A percentile compares a stretch with the other conserved stretches of the same genome.
Conservation (phyloP, 176 grass and related monocot species). For the Lolium rigidum region DNA sequence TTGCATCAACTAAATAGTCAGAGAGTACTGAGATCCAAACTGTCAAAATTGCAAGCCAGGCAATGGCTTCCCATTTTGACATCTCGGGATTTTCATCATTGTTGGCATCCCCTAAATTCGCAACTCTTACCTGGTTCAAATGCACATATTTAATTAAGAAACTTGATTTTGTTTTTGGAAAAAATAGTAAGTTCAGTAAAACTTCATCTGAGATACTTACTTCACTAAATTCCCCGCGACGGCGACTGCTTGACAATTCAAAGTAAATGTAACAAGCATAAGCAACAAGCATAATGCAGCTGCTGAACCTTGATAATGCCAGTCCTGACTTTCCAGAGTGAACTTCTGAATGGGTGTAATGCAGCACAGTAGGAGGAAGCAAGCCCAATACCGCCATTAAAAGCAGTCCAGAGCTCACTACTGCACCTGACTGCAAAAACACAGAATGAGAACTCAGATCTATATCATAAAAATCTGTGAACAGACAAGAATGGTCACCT, state of each 20-base stretch:
- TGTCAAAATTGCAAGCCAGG: constrained; percentile 77
- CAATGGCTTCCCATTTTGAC: constrained; percentile 70
- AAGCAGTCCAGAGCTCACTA: constrained; percentile 80
- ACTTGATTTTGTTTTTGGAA: not conserved
- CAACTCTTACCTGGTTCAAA: constrained; percentile 51
- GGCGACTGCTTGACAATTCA: constrained; percentile 47
- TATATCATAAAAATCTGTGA: not conserved
- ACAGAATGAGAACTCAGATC: not conserved
- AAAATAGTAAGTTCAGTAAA: not conserved
- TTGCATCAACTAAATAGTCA: constrained; percentile 68
- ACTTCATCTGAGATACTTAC: constrained; percentile 26
- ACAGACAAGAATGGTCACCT: constrained; percentile 47
- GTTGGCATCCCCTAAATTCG: constrained; percentile 31
- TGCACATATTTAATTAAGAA: constrained; percentile 29
- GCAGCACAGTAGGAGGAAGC: constrained; percentile 68
- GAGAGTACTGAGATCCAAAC: constrained; percentile 74
- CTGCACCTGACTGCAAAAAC: constrained; percentile 57
- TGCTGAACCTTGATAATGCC: constrained; percentile 78
- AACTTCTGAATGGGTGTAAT: constrained; percentile 72
- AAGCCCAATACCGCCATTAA: constrained; percentile 79
- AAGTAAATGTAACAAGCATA: constrained; percentile 77
- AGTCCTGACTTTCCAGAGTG: constrained; percentile 71
- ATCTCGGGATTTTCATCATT: constrained; percentile 48
- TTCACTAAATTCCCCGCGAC: constrained; percentile 40
- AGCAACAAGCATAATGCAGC: constrained; percentile 82